Base-by-base conservation (phyloP, 192 early-diverging fungal genomes). In the Phycomyces nitens region DNA sequence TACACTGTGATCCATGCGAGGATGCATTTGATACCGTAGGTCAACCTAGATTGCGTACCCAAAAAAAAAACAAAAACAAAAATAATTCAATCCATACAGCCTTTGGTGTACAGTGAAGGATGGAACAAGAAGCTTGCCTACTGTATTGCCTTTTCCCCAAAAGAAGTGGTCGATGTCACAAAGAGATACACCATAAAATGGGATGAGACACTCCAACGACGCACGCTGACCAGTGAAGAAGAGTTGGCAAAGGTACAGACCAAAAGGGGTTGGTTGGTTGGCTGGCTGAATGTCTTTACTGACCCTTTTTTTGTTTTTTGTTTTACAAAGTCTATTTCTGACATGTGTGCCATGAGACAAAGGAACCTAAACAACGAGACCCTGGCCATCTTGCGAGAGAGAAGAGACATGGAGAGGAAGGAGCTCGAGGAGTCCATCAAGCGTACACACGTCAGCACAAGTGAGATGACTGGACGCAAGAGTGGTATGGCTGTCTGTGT, bases 1-100 rank as follows among this genome's bases (percentile, higher is more conserved):
- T 84, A 26, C 82, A 84, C 51, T 77, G 77, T 42, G 82, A 84
- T 64, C 41, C 80, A 14, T 84, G 82, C 26, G 82, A 84, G 62
- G 78, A 79, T n/a, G 78, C 82, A 5, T 84, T 70, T 58, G 82
- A 84, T 66, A 68, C 26, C n/a, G 72, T 74, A 65, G 44, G 42
- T 55, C 14, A 18, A 53, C 21, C 7, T 38, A 27, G 8, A 53
- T n/a, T 42, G 14, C 18, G 24, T 49, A 40, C 34, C 3, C 16
- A 41, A 5, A 39, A 14, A 41, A 10, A 12, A 0, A 22, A 47
- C 15, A n/a, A 47, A 47, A 6, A 14, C 12, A 3, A 7, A 47
- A 7, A 11, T 47, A 14, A 7, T 47, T 3, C 16, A 5, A 8
- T 29, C 38, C 11, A 15, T 51, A 43, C 29, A 81, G 71, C 80